A percentile compares a stretch with the other conserved stretches of the same genome.
Evolutionary conservation across 306 rosid species (phyloP).

Genomic region (Crotalaria pallida): DNA sequence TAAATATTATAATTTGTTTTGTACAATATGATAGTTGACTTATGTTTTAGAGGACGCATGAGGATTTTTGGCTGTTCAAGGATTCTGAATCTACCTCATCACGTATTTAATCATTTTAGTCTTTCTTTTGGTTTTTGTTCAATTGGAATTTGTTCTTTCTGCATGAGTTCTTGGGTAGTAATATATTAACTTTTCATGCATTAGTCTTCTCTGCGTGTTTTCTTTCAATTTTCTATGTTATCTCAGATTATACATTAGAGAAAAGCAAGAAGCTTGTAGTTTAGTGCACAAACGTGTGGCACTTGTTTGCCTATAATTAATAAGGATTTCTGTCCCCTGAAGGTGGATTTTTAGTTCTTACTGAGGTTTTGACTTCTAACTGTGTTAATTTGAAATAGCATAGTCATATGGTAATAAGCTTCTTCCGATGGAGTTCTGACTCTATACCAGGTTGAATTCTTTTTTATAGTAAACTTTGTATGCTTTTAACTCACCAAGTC

Average conservation of each 20-base stretch:
- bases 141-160: constrained; percentile 5
- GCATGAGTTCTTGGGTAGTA: neutral
- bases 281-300: neutral
- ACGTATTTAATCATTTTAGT: neutral
- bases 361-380: constrained; percentile 19
- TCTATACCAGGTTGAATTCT: constrained; percentile 55
- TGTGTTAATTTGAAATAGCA: constrained; percentile 26
- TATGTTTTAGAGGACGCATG: neutral
- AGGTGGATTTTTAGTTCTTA: constrained; percentile 18
- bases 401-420: constrained; percentile 29
- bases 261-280: neutral
- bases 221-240: neutral
- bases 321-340: constrained; percentile 16
- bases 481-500: constrained; percentile 68
- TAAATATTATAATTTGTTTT: neutral
- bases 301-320: constrained; percentile 10
- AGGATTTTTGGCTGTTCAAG: constrained; percentile 6
- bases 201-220: neutral
- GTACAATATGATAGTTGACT: neutral
- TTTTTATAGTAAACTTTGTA: constrained; percentile 34
- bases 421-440: constrained; percentile 42
- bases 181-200: neutral
- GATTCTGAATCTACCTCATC: constrained; percentile 15
- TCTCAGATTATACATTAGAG: neutral
- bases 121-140: constrained; percentile 1